Conservation (phyloP, 352 stramenopile genomes). For the Blastocystis sp. region DNA sequence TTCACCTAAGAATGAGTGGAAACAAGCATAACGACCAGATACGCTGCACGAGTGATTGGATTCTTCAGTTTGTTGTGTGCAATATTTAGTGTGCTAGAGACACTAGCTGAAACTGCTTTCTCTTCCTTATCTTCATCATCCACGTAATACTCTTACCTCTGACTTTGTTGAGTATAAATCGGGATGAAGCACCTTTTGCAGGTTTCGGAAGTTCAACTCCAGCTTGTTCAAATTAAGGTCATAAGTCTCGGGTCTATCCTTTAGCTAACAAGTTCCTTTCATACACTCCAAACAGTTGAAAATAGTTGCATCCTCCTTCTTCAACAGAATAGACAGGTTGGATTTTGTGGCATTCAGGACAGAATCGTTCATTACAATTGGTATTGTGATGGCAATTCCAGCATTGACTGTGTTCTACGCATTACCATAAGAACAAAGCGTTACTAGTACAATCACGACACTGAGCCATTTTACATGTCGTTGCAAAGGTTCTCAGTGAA, state of each 20-base stretch:
- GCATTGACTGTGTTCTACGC: constrained; percentile 29
- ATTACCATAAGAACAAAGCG: neutral
- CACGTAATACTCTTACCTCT: neutral
- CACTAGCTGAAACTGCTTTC: constrained; percentile 31
- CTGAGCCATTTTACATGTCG: neutral
- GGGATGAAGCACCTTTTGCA: constrained; percentile 54
- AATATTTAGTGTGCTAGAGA: constrained; percentile 51
- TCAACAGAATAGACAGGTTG: constrained; percentile 48
- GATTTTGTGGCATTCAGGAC: constrained; percentile 59
- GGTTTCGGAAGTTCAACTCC: constrained; percentile 51
- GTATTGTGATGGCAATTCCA: constrained; percentile 60
- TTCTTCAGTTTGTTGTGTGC: constrained; percentile 62
- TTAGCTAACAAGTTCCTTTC: neutral
- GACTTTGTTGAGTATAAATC: constrained; percentile 60
- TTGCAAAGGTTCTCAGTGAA: neutral
- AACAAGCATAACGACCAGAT: neutral
- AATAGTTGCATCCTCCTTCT: constrained; percentile 51
- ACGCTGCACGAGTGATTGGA: constrained; percentile 32
- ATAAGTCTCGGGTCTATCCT: constrained; percentile 21
- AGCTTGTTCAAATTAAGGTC: constrained; percentile 46
- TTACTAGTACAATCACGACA: constrained; percentile 22
- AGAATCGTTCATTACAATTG: constrained; percentile 55
- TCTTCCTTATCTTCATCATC: constrained; percentile 31
- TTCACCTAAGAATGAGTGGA: constrained; percentile 18
- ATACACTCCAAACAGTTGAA: constrained; percentile 53